phyloP scores from a whole-genome alignment of 2,329 filamentous ascomycete species.

The Pseudopyricularia javanii region DNA sequence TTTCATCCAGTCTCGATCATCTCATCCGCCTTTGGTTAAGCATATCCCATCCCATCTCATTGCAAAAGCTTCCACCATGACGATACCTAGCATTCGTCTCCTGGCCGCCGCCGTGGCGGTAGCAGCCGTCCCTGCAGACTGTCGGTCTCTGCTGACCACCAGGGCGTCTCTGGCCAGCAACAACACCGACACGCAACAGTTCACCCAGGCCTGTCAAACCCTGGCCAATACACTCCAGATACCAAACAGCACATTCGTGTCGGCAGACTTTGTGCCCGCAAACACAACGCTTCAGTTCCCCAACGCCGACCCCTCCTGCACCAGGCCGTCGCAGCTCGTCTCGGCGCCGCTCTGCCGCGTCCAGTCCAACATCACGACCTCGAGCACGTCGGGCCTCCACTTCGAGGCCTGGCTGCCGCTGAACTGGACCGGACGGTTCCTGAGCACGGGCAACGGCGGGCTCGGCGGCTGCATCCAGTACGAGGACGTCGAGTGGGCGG shows the following conservation, averaged over 20 bases:
- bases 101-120: not conserved
- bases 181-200: not conserved
- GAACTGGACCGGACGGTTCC: conserved; percentile 29
- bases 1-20: not conserved
- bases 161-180: not conserved
- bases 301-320: conserved; percentile 6
- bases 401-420: conserved; percentile 35
- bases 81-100: not conserved
- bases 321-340: conserved; percentile 2
- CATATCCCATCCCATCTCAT: not conserved
- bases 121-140: not conserved
- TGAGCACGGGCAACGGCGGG: conserved; percentile 36
- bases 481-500: conserved; percentile 30
- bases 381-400: conserved; percentile 26
- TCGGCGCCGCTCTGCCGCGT: conserved; percentile 14
- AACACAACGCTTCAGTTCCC: conserved; percentile 2
- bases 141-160: not conserved
- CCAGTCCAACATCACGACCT: conserved; percentile 14
- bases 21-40: not conserved
- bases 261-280: not conserved
- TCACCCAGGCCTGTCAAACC: not conserved
- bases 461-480: conserved; percentile 35
- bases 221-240: not conserved
- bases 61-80: not conserved
- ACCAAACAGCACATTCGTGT: not conserved